Evolutionary conservation across 2,329 filamentous ascomycete genomes (phyloP).

Genomic region (Claviceps purpurea): DNA sequence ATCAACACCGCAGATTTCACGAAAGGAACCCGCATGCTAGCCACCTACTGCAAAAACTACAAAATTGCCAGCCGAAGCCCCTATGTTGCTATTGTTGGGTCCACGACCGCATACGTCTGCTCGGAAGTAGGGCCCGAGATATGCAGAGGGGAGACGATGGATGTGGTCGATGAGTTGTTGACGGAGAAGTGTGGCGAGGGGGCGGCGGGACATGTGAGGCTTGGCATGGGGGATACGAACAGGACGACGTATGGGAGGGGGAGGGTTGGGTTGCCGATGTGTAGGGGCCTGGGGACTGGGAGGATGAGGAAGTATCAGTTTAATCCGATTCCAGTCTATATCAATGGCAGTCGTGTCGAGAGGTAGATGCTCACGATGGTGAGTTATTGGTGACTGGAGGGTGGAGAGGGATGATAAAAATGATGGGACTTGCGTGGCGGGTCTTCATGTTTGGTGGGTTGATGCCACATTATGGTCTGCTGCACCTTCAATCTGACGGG

Average conservation of each 20-base stretch:
- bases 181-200: neutral
- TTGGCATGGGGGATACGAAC: neutral
- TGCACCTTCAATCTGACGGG: neutral
- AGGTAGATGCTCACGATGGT: neutral
- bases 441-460: neutral
- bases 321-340: neutral
- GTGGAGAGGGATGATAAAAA: neutral
- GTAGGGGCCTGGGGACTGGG: neutral
- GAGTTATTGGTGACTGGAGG: neutral
- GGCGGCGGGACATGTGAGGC: neutral
- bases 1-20: neutral
- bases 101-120: conserved; percentile 2
- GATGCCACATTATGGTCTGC: too few relatives aligned
- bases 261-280: neutral
- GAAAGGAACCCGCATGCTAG: neutral
- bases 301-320: neutral
- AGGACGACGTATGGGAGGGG: conserved; percentile 3
- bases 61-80: neutral
- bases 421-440: neutral
- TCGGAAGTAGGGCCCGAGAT: neutral
- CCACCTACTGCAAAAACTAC: neutral
- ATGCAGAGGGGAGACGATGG: neutral
- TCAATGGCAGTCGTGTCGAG: neutral
- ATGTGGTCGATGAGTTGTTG: neutral
- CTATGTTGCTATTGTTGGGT: neutral